Evolutionary conservation across 2,329 filamentous ascomycete genomes (phyloP), one percentile per base, ranked within the genome.

Genomic region (Verticillium albo-atrum): DNA sequence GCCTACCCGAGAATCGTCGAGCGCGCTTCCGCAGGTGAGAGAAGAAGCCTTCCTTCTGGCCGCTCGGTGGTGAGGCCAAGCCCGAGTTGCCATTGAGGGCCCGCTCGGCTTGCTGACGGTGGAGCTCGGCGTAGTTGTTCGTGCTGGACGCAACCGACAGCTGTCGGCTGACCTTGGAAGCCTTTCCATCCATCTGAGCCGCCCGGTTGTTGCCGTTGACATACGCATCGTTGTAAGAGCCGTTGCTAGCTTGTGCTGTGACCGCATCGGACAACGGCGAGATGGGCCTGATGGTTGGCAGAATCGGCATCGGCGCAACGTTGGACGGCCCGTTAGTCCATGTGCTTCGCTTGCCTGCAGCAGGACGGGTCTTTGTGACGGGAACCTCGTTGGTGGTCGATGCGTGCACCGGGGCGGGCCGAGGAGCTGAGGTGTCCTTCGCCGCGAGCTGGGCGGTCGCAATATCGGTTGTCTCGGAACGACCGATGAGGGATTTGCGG

Each of bases 211-310:
- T 76, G 32, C 74, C 74, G 56, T 75, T 75, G 17, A 12, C 37
- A 20, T 47, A 47, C 7, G 37, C 37, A 51, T 86, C 83, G 66
- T 75, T 78, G 67, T 85, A 82, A 51, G 80, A 78, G 56, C 86
- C 83, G 60, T 85, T 87, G 69, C 86, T 93, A 57, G 90, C 93
- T 74, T 97, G 92, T 28, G 93, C 95, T 59, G 88, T 97, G 53
- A 97, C 92, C 56, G 92, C 85, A 74, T 97, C 93, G 6, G 93
- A 95, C n/a, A 98, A 75, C n/a, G 95, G 95, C 37, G 95, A 98
- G 56, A 98, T 93, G 14, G 95, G 94, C 64, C 90, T 87, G 68
- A 98, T 97, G 1, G 93, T 97, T 14, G 95, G 95, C 55, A 99
- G 80, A 63, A 99, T 99, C 9, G 92, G 92, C 85, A 99, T 99